Evolutionary conservation across 2,329 filamentous ascomycete genomes (phyloP), one percentile per base, ranked within the genome.

Genomic region (Colletotrichum tabaci): DNA sequence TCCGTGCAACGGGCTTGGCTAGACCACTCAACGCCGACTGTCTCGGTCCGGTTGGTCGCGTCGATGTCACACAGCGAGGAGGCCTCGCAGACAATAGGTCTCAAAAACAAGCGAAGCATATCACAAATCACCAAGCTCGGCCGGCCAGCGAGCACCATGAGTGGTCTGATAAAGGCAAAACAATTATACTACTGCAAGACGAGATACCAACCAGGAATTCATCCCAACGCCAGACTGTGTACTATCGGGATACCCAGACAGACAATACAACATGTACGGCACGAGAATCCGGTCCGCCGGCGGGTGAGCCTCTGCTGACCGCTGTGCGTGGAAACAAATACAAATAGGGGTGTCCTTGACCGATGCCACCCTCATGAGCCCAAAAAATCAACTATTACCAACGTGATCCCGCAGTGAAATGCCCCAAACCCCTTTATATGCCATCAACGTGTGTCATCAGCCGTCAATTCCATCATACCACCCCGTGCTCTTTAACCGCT

Each of bases 401-500:
- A 52, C 61, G 42, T 57, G 40, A 66, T 53, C 60, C 55, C 46
- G 46, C 61, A 50, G 23, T 53, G 16, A 50, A 66, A 71, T 72
- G 66, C 66, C 67, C 38, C 60, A 18, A 71, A 56, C 61, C 66
- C 50, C 47, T 53, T 66, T 49, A 44, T 68, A 66, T 72, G 42
- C 73, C 73, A 62, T 68, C 61, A 71, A 58, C 55, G 53, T 49
- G 42, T 71, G 50, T 74, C 73, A 73, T 74, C 71, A 74, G 47
- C 67, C 64, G 52, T 72, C 71, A 73, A 61, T 65, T 57, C 58
- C 56, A 62, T 63, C 64, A 67, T 66, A 57, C 40, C 44, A 18
- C 66, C 66, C 49, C 63, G 52, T 63, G 8, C 44, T 57, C 23
- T 78, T 82, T 89, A 98, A 86, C 95, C 96, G 84, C 94, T 97